Base-by-base conservation (phyloP, 495 filamentous ascomycete genomes). In the Collariella sp. region DNA sequence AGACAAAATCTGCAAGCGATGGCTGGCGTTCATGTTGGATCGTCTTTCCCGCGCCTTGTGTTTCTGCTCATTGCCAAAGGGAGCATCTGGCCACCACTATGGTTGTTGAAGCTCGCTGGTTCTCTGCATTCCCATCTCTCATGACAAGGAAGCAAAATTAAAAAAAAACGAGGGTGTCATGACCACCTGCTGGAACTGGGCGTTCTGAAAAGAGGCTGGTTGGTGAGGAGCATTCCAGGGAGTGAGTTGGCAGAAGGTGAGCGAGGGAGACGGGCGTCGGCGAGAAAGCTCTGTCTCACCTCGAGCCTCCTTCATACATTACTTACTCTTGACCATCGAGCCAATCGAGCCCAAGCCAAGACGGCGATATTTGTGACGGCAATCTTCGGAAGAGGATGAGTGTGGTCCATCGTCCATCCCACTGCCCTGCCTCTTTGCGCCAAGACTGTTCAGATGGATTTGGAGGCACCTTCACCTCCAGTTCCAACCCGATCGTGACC, bases 161-260 rank as follows among this genome's bases (percentile, higher is more conserved):
- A n/a, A n/a, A n/a, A n/a, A n/a, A n/a, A n/a, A n/a, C n/a, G 41
- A 36, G 31, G 42, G 16, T n/a, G 10, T 29, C 42, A 38, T 56
- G 55, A 11, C 47, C 48, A 56, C 50, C 51, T 54, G 22, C 42
- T 40, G 20, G 35, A 53, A 41, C 29, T 38, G 44, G 13, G 34
- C 49, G 52, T 46, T 52, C 46, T 38, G 51, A 46, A 45, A 48
- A 42, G 52, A 45, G 62, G 56, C 41, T 65, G 62, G 62, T 18
- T 26, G 39, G 36, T 9, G 24, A 24, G n/a, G 19, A 47, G 35
- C 58, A 65, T 65, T 65, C 62, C 62, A 65, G 47, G 20, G 42
- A 29, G 48, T 20, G 31, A 35, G 34, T n/a, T 12, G 11, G 23
- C 34, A 48, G 49, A 34, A 47, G 45, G 36, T 0, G 7, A 23